These are phyloP conservation scores for Candida sp. DNA, from an alignment of 1,139 yeast species.

Conservation along the genomic window DNA sequence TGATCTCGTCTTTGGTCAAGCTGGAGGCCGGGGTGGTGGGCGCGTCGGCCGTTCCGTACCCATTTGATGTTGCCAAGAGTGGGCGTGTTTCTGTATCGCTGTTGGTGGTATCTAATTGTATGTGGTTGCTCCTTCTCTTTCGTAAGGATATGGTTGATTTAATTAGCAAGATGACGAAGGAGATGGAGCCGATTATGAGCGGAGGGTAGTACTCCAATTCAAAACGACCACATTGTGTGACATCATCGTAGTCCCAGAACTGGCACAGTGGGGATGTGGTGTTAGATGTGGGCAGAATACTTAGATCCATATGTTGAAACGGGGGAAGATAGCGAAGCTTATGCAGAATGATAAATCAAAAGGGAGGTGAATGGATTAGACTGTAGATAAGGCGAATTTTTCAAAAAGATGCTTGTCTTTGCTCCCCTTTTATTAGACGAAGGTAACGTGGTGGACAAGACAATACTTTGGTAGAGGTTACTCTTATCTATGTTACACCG, in stretches of 20 bases:
- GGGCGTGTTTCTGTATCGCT: constrained; percentile 32
- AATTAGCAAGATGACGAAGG: constrained; percentile 29
- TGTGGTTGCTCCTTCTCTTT: constrained; percentile 9
- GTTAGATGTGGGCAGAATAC: not conserved
- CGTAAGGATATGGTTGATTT: constrained; percentile 24
- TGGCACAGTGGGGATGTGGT: constrained; percentile 51
- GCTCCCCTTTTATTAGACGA: too few species aligned
- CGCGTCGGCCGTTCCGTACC: constrained; percentile 29
- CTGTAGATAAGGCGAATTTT: not conserved
- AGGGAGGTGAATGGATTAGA: not conserved
- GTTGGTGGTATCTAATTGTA: constrained; percentile 11
- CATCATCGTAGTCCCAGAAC: constrained; percentile 49
- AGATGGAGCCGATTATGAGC: constrained; percentile 30
- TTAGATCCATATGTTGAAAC: not conserved
- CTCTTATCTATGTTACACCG: too few species aligned
- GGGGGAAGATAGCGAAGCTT: too few species aligned
- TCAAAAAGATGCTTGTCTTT: too few species aligned
- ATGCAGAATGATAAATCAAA: too few species aligned
- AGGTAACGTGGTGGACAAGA: too few species aligned
- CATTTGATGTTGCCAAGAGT: constrained; percentile 32
- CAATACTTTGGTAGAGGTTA: too few species aligned
- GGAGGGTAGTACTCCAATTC: constrained; percentile 41
- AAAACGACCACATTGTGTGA: constrained; percentile 50
- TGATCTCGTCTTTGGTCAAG: constrained; percentile 20
- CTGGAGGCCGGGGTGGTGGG: not conserved